Conservation (phyloP, 208 protist genomes). For the Novymonas esmeraldas region DNA sequence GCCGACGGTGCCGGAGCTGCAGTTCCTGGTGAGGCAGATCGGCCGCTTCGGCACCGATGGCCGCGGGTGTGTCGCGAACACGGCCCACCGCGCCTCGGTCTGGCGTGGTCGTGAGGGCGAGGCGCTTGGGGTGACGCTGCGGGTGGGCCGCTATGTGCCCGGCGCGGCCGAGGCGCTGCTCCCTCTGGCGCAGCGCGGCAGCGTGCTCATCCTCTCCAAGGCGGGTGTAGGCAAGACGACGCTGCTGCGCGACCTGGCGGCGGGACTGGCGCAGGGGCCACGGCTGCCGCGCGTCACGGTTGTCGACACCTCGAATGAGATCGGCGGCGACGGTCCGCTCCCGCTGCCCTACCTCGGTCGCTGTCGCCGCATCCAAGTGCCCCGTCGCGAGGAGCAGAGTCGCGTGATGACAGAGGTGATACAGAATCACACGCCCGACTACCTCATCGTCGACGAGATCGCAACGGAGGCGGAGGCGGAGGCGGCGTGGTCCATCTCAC, state of each 20-base stretch:
- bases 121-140: conserved; percentile 83
- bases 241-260: conserved; percentile 88
- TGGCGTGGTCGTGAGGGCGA: conserved; percentile 79
- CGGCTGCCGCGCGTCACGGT: conserved; percentile 72
- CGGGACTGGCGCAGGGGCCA: conserved; percentile 59
- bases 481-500: conserved; percentile 83
- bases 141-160: conserved; percentile 82
- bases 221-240: conserved; percentile 95
- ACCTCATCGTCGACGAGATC: conserved; percentile 95
- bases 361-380: conserved; percentile 91
- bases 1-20: conserved; percentile 55
- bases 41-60: conserved; percentile 81
- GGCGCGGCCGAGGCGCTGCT: conserved; percentile 63
- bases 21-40: conserved; percentile 48
- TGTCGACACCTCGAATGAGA: conserved; percentile 96
- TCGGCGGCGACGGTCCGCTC: conserved; percentile 89
- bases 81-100: conserved; percentile 74
- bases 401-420: conserved; percentile 90
- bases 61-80: conserved; percentile 68
- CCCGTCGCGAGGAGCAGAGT: conserved; percentile 61
- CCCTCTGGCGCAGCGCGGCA: conserved; percentile 61
- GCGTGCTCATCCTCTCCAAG: conserved; percentile 89
- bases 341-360: conserved; percentile 87
- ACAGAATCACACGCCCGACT: conserved; percentile 95
- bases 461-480: conserved; percentile 72